These are phyloP conservation scores for Cunninghamia lanceolata DNA, from an alignment of 75 land plant genomes.

Conservation along the genomic window DNA sequence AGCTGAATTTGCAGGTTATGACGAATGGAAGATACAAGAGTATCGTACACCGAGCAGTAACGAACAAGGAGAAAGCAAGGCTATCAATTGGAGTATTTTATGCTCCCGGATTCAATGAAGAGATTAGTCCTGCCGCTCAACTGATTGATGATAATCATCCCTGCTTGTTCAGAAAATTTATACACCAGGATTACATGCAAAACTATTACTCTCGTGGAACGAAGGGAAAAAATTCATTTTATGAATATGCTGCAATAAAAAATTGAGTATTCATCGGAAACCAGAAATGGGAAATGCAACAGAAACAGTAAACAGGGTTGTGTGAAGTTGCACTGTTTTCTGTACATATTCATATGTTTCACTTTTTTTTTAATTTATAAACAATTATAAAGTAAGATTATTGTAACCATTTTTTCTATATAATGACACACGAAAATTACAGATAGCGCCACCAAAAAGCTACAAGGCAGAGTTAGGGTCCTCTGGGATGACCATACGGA, in stretches of 20 bases:
- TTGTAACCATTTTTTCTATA: too few species aligned
- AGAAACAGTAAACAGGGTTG: background rate
- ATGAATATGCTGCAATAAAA: background rate
- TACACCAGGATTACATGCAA: too few species aligned
- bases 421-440: too few species aligned
- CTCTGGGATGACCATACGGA: too few species aligned
- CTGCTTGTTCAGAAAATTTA: constrained; percentile 1
- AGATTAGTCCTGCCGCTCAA: background rate
- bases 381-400: too few species aligned
- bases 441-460: too few species aligned
- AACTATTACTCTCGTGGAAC: background rate
- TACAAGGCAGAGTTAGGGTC: too few species aligned
- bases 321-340: too few species aligned
- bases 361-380: too few species aligned
- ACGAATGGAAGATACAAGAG: constrained; percentile 5
- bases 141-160: background rate
- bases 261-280: background rate
- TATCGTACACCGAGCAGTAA: background rate
- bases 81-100: background rate
- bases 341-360: too few species aligned
- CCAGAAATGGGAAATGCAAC: too few species aligned
- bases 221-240: background rate
- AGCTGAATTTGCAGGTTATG: background rate
- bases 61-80: background rate
- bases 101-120: background rate